Percentiles rank a stretch among this genome's conserved stretches.
These are phyloP conservation scores for Rhodomyrtus tomentosa DNA, from an alignment of 345 rosid species.

Conservation along the genomic window DNA sequence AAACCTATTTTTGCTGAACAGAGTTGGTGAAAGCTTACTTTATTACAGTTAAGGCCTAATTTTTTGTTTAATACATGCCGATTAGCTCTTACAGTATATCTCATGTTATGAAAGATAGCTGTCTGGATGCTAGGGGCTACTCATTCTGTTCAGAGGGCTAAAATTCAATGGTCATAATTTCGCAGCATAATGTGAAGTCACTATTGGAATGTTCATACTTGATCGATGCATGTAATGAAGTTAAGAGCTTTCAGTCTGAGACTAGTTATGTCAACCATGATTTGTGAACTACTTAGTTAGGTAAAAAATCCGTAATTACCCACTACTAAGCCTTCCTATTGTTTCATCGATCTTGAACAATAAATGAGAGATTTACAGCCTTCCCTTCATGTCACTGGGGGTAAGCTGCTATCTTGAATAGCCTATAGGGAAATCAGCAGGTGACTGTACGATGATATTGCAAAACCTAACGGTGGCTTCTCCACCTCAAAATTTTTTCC, in stretches of 20 bases:
- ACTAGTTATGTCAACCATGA: neutral
- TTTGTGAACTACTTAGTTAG: neutral
- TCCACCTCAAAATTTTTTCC: neutral
- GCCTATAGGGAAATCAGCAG: neutral
- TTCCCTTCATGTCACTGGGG: neutral
- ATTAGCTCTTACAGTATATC: neutral
- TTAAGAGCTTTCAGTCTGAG: neutral
- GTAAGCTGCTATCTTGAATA: neutral
- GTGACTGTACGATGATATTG: neutral
- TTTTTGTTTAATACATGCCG: neutral
- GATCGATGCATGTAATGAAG: neutral
- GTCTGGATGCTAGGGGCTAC: neutral
- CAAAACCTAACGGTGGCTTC: neutral
- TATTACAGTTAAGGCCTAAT: neutral
- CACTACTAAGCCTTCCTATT: neutral
- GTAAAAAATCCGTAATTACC: neutral
- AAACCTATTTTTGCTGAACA: neutral
- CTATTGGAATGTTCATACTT: neutral
- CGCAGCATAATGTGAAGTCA: neutral
- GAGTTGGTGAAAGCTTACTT: neutral
- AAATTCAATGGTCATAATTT: neutral
- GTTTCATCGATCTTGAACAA: neutral
- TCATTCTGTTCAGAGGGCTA: neutral
- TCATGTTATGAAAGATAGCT: neutral
- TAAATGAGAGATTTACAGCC: neutral